Base-by-base conservation (phyloP, 2,329 filamentous ascomycete species). In the Exophiala alcalophila region DNA sequence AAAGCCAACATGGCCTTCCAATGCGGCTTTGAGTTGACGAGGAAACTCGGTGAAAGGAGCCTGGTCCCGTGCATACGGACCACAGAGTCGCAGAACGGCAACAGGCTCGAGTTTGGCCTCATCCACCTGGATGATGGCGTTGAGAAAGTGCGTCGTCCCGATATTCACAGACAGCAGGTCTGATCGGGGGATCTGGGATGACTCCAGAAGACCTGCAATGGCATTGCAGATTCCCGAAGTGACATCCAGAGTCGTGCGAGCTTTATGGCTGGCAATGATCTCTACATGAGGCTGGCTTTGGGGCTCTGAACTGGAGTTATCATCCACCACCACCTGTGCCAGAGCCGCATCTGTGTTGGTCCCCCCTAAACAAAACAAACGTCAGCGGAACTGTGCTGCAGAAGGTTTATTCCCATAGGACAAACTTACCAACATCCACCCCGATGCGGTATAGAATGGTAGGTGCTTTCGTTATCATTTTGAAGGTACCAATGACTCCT, bases 71-170 rank as follows among this genome's bases (percentile, higher is more conserved):
- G 68, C 67, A 49, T 73, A 76, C 2, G 65, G 63, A 3, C 67
- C 65, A 28, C 67, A 71, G 8, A 76, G 60, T 11, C 75, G 68
- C 28, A 78, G 56, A 10, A 78, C 68, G 7, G 73, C 74, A 5
- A 78, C 74, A 34, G 64, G 64, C 5, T 68, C 68, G 4, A 78
- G 59, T 10, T 73, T 66, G 14, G 66, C 61, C 2, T 65, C 61
- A 58, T 78, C 71, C 7, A 68, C 65, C 30, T 73, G 70, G 5
- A 74, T 60, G 4, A 76, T 68, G 8, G 44, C 44, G 47, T 75
- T 74, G 36, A 74, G 65, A 43, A 74, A 74, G 58, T 72, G 68
- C 0, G 74, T 77, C 2, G 71, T 75, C 23, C 72, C 72, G 33
- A 76, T 68, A 4, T 69, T 72, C 3, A 74, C 64, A 41, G 67